These are phyloP conservation scores for Hamamelis virginiana DNA, from an alignment of 164 flowering plant genomes.

Conservation along the genomic window DNA sequence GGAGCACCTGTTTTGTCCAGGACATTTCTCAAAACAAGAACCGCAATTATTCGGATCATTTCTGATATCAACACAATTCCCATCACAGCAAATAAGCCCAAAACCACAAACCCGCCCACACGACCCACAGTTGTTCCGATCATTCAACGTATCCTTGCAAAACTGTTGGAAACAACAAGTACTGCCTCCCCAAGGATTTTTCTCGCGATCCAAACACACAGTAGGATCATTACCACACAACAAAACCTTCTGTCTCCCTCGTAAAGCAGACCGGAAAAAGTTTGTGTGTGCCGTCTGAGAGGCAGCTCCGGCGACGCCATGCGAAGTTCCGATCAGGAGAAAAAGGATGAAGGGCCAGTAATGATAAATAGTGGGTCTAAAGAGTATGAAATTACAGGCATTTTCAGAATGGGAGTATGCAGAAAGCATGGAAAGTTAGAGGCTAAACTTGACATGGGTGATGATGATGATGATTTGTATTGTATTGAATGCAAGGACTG, in stretches of 20 bases:
- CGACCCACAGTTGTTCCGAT: conserved; percentile 29
- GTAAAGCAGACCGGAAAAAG: conserved; percentile 24
- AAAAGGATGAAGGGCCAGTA: too few relatives aligned
- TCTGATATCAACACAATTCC: conserved; percentile 30
- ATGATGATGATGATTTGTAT: neutral
- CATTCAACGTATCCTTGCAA: conserved; percentile 30
- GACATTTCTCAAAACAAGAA: conserved; percentile 31
- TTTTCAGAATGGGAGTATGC: too few relatives aligned
- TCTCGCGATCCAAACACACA: conserved; percentile 30
- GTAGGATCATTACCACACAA: conserved; percentile 28
- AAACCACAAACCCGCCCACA: conserved; percentile 26
- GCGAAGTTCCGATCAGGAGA: too few relatives aligned
- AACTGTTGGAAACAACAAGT: conserved; percentile 27
- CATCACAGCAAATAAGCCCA: conserved; percentile 33
- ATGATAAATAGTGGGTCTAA: too few relatives aligned
- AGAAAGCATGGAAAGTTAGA: too few relatives aligned
- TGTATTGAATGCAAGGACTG: too few relatives aligned
- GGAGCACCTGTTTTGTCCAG: conserved; percentile 18
- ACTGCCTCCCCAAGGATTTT: conserved; percentile 35
- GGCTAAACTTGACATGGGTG: too few relatives aligned
- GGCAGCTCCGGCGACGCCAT: too few relatives aligned
- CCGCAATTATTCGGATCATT: conserved; percentile 33
- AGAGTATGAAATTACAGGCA: too few relatives aligned
- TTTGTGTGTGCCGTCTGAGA: conserved; percentile 15
- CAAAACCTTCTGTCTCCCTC: conserved; percentile 18